Conservation (phyloP, 805 yeast genomes). For the Sugiyamaella qingdaonensis region DNA sequence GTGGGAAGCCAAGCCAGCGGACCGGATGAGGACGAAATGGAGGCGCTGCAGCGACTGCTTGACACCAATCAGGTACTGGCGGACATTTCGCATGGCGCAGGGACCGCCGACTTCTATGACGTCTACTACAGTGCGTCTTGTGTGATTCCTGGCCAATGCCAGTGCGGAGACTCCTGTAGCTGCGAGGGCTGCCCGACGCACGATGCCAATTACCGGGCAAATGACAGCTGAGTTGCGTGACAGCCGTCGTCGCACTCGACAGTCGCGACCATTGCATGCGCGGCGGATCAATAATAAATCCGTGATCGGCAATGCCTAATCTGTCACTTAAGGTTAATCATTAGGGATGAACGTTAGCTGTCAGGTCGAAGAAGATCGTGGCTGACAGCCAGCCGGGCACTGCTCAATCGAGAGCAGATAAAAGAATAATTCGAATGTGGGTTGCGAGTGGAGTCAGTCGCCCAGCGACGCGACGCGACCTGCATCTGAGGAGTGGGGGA, state of each 20-base stretch:
- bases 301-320: slow-evolving; percentile 2
- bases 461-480: no score
- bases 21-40: slow-evolving; percentile 23
- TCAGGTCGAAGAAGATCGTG: background rate
- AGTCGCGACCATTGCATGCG: background rate
- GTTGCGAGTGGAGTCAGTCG: no score
- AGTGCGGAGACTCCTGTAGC: slow-evolving; percentile 34
- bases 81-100: slow-evolving; percentile 10
- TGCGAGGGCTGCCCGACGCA: slow-evolving; percentile 35
- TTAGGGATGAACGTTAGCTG: background rate
- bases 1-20: slow-evolving; percentile 15
- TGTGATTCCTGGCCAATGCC: slow-evolving; percentile 36
- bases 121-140: slow-evolving; percentile 34
- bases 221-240: background rate
- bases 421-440: no score
- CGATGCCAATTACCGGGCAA: slow-evolving; percentile 14
- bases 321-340: background rate
- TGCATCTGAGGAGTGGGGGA: no score
- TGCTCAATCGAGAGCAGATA: background rate
- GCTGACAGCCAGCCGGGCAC: no score
- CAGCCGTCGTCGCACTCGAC: no score
- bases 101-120: slow-evolving; percentile 18
- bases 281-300: background rate
- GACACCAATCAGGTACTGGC: background rate
- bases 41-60: slow-evolving; percentile 21